Evolutionary conservation across 306 rosid species (phyloP), one percentile per base, ranked within the genome.

Genomic region (Pyrus bretschneideri): DNA sequence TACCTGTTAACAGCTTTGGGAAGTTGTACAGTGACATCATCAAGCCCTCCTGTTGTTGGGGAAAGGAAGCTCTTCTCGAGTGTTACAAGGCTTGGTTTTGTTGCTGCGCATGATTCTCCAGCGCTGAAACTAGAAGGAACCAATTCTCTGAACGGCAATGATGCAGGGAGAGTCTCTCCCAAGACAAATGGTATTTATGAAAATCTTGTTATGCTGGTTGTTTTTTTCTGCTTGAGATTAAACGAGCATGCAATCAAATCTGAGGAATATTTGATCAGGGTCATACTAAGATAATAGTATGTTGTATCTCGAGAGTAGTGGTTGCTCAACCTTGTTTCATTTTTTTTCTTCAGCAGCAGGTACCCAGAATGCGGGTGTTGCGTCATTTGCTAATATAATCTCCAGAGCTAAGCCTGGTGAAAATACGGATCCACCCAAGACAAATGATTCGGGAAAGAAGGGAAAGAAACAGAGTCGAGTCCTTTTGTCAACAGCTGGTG

Each of bases 81-180:
- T 63, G 98, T 95, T 68, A 90, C 98, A 3, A 87, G 78, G 84
- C 93, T 92, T 69, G 98, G 98, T 73, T 95, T 92, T 77, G 97
- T 97, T 67, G 97, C 98, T 33, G 97, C 62, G n/a, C 97, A 95
- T 67, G 97, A 92, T 82, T 92, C 96, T 79, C 97, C 97, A 25
- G 72, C 91, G 81, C 79, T 95, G 75, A 92, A 85, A 81, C 76
- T 81, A 54, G 97, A 87, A 83, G 97, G 88, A 74, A 82, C 82
- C 29, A 84, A 73, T 76, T 75, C 85, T 69, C 61, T 31, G 62
- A 76, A 74, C 31, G 72, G 63, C 44, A 80, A 71, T 66, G 78
- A 75, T 69, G 72, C 31, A 23, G 70, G 49, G 19, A 59, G 76
- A 27, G 87, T 80, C 72, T 73, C 90, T 77, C 81, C 88, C 59